These are phyloP conservation scores for Apophysomyces trapeziformis DNA, from an alignment of 371 early-diverging fungal genomes.

Conservation along the genomic window DNA sequence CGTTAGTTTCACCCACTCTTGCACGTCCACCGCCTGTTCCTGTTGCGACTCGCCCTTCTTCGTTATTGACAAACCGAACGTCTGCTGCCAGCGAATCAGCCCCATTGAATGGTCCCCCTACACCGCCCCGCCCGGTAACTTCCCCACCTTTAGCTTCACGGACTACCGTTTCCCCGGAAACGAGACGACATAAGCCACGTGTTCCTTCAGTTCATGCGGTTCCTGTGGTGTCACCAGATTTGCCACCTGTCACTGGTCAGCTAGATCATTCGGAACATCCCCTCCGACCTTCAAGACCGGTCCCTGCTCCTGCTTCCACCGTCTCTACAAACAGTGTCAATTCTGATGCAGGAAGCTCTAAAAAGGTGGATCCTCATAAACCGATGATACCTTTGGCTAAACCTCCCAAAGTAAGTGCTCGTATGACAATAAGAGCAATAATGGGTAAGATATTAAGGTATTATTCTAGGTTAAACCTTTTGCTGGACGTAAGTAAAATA, in stretches of 20 bases:
- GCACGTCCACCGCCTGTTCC: constrained; percentile 53
- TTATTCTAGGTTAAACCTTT: constrained; percentile 1
- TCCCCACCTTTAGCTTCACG: constrained; percentile 34
- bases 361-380: constrained; percentile 9
- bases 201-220: constrained; percentile 30
- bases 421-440: not conserved
- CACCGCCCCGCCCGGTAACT: constrained; percentile 40
- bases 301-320: constrained; percentile 36
- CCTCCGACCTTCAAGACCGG: constrained; percentile 38
- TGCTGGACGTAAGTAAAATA: not conserved
- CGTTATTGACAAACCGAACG: constrained; percentile 34
- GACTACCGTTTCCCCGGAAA: constrained; percentile 21
- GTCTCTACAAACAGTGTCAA: constrained; percentile 12
- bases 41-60: constrained; percentile 47
- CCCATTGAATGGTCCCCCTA: constrained; percentile 16
- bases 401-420: constrained; percentile 35
- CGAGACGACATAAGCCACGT: constrained; percentile 16
- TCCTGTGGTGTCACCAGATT: constrained; percentile 45
- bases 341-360: constrained; percentile 10
- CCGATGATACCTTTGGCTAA: constrained; percentile 32
- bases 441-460: not conserved
- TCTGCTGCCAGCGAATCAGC: constrained; percentile 12
- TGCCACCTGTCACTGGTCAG: constrained; percentile 42
- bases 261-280: constrained; percentile 17
- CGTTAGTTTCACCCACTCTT: constrained; percentile 17